Conservation (phyloP, 164 flowering plant genomes). For the Houttuynia cordata region DNA sequence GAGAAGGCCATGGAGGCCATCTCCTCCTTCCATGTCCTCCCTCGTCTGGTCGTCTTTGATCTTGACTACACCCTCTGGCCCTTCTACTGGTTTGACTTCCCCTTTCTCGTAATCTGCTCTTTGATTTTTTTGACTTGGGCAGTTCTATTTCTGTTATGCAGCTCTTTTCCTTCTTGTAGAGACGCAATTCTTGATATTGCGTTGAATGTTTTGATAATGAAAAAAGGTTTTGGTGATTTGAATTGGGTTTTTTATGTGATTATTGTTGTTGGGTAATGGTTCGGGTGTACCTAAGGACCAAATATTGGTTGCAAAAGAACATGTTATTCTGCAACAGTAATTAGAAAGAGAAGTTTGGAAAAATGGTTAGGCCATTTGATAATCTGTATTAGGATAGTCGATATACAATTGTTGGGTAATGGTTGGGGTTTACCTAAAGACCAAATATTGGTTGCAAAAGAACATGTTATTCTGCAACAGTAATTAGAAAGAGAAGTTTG, state of each 20-base stretch:
- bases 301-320: background rate
- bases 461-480: background rate
- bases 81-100: slow-evolving; percentile 58
- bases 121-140: background rate
- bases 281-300: no score
- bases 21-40: slow-evolving; percentile 57
- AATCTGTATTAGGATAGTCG: no score
- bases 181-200: background rate
- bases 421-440: background rate
- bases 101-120: background rate
- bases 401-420: background rate
- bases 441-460: no score
- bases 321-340: background rate
- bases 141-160: background rate
- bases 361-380: no score
- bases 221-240: background rate
- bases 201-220: background rate
- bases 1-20: slow-evolving; percentile 70
- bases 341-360: no score
- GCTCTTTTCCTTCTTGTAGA: background rate
- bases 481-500: no score
- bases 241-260: background rate
- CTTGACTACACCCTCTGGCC: slow-evolving; percentile 99
- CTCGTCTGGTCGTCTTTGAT: slow-evolving; percentile 89
- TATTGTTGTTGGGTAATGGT: background rate